Conservation (phyloP, 768 basidiomycete species). For the Leccinum uliginosum region DNA sequence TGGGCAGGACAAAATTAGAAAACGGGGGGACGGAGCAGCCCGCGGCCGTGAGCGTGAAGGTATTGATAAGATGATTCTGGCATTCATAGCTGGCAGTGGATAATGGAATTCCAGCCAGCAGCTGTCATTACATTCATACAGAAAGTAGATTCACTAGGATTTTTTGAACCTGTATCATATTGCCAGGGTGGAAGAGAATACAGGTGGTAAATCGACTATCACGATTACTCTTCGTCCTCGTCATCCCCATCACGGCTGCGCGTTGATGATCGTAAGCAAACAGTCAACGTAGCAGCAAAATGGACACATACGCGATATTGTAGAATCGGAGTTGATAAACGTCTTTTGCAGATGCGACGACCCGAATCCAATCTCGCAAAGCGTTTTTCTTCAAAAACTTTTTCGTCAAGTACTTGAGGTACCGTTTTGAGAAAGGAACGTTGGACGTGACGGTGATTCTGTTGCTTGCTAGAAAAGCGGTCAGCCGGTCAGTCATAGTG, state of each 20-base stretch:
- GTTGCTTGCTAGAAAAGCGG: slow-evolving; percentile 50
- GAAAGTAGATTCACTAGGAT: neutral
- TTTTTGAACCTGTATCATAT: slow-evolving; percentile 8
- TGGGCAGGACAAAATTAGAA: slow-evolving; percentile 50
- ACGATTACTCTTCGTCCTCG: slow-evolving; percentile 48
- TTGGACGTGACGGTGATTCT: slow-evolving; percentile 83
- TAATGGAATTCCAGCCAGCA: neutral
- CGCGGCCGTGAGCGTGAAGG: slow-evolving; percentile 10
- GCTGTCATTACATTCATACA: neutral
- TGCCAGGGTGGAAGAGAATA: slow-evolving; percentile 1
- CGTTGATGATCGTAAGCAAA: slow-evolving; percentile 1
- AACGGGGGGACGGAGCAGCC: slow-evolving; percentile 22
- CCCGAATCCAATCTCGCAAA: slow-evolving; percentile 96
- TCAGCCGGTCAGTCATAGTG: neutral
- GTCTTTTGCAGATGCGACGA: slow-evolving; percentile 92
- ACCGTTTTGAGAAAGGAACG: slow-evolving; percentile 93
- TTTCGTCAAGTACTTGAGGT: slow-evolving; percentile 98
- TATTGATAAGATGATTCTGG: slow-evolving; percentile 17
- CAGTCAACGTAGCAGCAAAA: neutral
- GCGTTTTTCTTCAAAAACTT: slow-evolving; percentile 98
- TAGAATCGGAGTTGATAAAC: slow-evolving; percentile 94
- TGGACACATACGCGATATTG: slow-evolving; percentile 71
- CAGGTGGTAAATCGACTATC: slow-evolving; percentile 4
- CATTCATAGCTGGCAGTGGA: neutral
- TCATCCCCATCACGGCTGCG: slow-evolving; percentile 46